A percentile compares a stretch with the other conserved stretches of the same genome.
Conservation (phyloP, 2,329 filamentous ascomycete genomes). For the Sclerotinia sclerotiorum region DNA sequence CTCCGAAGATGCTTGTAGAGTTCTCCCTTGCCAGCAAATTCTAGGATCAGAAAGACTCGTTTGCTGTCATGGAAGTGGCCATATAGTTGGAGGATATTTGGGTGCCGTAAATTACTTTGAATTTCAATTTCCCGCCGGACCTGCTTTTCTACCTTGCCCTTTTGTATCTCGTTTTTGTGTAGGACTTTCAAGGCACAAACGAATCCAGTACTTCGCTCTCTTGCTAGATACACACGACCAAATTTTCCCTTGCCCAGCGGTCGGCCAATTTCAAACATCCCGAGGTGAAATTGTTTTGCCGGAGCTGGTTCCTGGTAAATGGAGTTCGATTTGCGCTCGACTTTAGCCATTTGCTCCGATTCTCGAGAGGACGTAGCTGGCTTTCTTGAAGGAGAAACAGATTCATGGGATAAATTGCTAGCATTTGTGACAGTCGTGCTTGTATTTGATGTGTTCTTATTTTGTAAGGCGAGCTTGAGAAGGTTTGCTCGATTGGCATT, state of each 20-base stretch:
- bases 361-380: slow-evolving; percentile 45
- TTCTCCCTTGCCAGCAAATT: slow-evolving; percentile 71
- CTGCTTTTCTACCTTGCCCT: slow-evolving; percentile 69
- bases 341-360: slow-evolving; percentile 51
- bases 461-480: slow-evolving; percentile 81
- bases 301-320: slow-evolving; percentile 57
- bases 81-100: slow-evolving; percentile 68
- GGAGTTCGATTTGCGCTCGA: slow-evolving; percentile 52
- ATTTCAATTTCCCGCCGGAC: slow-evolving; percentile 73
- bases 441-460: slow-evolving; percentile 67
- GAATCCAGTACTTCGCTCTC: slow-evolving; percentile 66
- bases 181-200: slow-evolving; percentile 73
- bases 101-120: slow-evolving; percentile 69
- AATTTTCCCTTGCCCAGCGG: slow-evolving; percentile 74
- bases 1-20: slow-evolving; percentile 71
- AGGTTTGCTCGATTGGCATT: slow-evolving; percentile 72
- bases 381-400: slow-evolving; percentile 55
- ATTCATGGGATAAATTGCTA: slow-evolving; percentile 62
- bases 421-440: slow-evolving; percentile 68
- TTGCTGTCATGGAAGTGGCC: slow-evolving; percentile 75
- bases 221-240: slow-evolving; percentile 69
- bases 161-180: slow-evolving; percentile 68
- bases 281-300: slow-evolving; percentile 67
- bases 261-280: slow-evolving; percentile 76
- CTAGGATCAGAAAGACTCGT: slow-evolving; percentile 70